Percentiles rank a stretch among this genome's conserved stretches.
These are phyloP conservation scores for Cicer pinnatifidum DNA, from an alignment of 306 rosid genomes.

Conservation along the genomic window DNA sequence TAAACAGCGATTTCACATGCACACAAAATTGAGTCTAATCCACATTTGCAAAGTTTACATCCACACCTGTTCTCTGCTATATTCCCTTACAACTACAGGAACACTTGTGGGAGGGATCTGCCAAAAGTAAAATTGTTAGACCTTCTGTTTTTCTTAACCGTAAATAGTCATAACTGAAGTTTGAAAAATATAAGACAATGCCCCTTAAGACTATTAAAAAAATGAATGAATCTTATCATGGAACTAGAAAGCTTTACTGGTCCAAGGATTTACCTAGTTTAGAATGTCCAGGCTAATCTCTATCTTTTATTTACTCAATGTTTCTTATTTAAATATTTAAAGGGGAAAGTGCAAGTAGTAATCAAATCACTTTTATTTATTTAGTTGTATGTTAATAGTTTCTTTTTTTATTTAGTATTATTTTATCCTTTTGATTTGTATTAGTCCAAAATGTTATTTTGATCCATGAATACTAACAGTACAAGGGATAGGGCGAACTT, in stretches of 20 bases:
- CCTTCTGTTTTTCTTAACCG: not conserved
- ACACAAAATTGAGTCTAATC: conserved; percentile 47
- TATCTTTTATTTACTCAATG: not conserved
- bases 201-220: not conserved
- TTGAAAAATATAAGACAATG: not conserved
- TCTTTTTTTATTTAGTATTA: not conserved
- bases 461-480: not conserved
- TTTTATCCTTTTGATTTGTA: not conserved
- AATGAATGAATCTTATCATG: not conserved
- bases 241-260: not conserved
- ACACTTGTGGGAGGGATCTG: conserved; percentile 64
- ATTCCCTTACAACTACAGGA: conserved; percentile 58
- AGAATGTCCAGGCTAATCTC: conserved; percentile 12
- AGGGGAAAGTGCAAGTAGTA: not conserved
- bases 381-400: too few relatives aligned
- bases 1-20: conserved; percentile 35
- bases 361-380: too few relatives aligned
- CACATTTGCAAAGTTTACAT: conserved; percentile 42
- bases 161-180: conserved; percentile 13
- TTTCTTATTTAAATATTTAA: not conserved
- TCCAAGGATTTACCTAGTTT: not conserved
- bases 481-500: not conserved
- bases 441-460: conserved; percentile 18
- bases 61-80: conserved; percentile 55
- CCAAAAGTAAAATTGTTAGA: conserved; percentile 33